phyloP scores from a whole-genome alignment of 768 basidiomycete genomes.

The Collybiopsis confluens region DNA sequence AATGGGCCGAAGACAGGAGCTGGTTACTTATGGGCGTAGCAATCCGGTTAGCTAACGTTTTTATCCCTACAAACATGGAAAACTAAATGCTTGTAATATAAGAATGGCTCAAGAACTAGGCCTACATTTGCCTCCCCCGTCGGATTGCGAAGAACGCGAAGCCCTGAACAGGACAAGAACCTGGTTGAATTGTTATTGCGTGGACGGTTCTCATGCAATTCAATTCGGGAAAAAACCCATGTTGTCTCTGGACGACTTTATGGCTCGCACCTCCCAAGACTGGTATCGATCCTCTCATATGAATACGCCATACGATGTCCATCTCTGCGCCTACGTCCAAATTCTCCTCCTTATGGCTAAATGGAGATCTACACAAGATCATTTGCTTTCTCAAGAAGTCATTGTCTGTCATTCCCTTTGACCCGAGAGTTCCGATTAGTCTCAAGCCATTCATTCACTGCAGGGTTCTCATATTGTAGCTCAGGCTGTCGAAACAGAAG shows the following conservation, averaged over 20 bases:
- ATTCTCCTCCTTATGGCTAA: conserved; percentile 45
- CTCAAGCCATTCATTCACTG: too few species aligned
- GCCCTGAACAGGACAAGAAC: conserved; percentile 66
- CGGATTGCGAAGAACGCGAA: conserved; percentile 55
- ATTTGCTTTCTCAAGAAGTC: not conserved
- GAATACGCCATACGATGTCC: conserved; percentile 38
- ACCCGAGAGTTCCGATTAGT: too few species aligned
- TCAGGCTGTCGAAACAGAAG: conserved; percentile 33
- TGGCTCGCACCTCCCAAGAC: conserved; percentile 44
- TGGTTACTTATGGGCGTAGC: conserved; percentile 74
- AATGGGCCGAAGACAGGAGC: conserved; percentile 68
- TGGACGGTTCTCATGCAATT: conserved; percentile 71
- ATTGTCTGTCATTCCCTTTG: not conserved
- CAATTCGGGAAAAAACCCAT: conserved; percentile 74
- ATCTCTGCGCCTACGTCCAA: conserved; percentile 51
- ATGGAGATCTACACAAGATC: conserved; percentile 30
- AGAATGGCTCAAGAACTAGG: conserved; percentile 74
- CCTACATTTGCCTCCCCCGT: conserved; percentile 51
- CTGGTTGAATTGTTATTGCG: conserved; percentile 73
- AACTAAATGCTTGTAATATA: too few species aligned
- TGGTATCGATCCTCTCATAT: conserved; percentile 44
- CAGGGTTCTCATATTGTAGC: conserved; percentile 32
- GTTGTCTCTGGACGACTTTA: conserved; percentile 56
- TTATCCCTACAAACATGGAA: too few species aligned
- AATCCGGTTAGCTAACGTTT: too few species aligned